Base-by-base conservation (phyloP, 1,284 basidiomycete genomes). In the Athelia psychrophila region DNA sequence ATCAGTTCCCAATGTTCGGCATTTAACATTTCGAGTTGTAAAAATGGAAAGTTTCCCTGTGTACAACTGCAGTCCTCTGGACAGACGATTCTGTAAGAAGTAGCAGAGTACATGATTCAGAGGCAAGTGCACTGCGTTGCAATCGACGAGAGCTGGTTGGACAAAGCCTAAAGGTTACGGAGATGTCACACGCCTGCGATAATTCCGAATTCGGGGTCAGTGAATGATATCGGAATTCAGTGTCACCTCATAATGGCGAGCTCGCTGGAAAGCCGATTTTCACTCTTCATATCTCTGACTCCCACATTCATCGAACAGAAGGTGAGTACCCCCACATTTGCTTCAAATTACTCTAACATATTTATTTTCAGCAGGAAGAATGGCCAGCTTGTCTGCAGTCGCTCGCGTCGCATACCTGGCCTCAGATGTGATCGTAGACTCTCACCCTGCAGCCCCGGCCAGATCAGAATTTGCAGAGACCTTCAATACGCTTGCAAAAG, bases 371-470 rank as follows among this genome's bases (percentile, higher is more conserved):
- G 6, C 27, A 30, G 27, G 27, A 30, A 13, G 6, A 13, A 47
- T 47, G 25, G 20, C 44, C 23, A 25, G 19, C 15, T n/a, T 30
- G 8, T 19, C 22, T 52, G 58, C 77, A 2, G 88, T 91, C 48
- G 77, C 84, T 48, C 82, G 86, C 25, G 77, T 91, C 56, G 86
- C 85, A 16, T 84, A 78, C 66, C 71, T 88, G 33, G 73, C 83
- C 24, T 88, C 88, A 10, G 86, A 88, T 63, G 69, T 79, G 47
- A 58, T 91, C 18, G 68, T 91, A 50, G 76, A 87, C 60, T 77
- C 80, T 0, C 75, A 77, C 44, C 74, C 80, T 3, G 60, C 73
- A 5, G 58, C 65, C 18, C 60, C 70, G 8, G 56, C 54, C 2
- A 57, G 58, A 18, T 77, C 77, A 2, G 58, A 58, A 6, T 79